These are phyloP conservation scores for Cyclaneusma minus DNA, from an alignment of 2,329 filamentous ascomycete species.

Conservation along the genomic window DNA sequence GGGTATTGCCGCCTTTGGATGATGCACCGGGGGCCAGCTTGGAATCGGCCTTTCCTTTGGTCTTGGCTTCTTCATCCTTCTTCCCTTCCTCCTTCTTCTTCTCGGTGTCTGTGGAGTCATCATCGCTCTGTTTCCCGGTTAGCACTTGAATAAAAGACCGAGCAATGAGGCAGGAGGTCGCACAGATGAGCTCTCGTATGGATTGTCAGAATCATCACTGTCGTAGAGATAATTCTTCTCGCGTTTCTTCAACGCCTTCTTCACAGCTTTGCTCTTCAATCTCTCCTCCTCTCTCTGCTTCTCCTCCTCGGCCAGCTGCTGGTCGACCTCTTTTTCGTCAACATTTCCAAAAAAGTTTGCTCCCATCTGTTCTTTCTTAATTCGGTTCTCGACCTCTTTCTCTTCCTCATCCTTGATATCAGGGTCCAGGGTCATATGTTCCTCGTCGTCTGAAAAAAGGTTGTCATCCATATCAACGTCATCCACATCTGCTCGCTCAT, in stretches of 20 bases:
- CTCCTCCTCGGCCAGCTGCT: conserved; percentile 53
- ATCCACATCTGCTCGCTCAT: conserved; percentile 54
- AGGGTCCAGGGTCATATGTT: conserved; percentile 56
- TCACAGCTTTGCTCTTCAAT: conserved; percentile 59
- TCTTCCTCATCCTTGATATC: conserved; percentile 64
- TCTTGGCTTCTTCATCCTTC: conserved; percentile 41
- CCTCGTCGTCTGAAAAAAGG: conserved; percentile 78
- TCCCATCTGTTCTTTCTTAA: conserved; percentile 68
- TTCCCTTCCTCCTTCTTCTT: conserved; percentile 50
- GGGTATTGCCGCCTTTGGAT: conserved; percentile 56
- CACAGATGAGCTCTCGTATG: conserved; percentile 39
- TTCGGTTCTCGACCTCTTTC: conserved; percentile 55
- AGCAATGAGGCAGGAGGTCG: conserved; percentile 9
- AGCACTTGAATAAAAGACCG: conserved; percentile 5
- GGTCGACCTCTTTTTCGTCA: conserved; percentile 57
- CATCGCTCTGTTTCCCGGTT: conserved; percentile 28
- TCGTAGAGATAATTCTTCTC: conserved; percentile 83
- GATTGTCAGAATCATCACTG: conserved; percentile 48
- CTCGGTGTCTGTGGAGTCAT: conserved; percentile 31
- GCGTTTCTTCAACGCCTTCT: conserved; percentile 68
- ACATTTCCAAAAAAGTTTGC: conserved; percentile 68
- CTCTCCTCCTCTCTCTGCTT: conserved; percentile 52
- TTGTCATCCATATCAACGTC: conserved; percentile 55
- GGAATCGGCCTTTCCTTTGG: conserved; percentile 33
- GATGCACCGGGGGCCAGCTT: conserved; percentile 36